Base-by-base conservation (phyloP, 345 rosid genomes). In the Hirschfeldia incana region DNA sequence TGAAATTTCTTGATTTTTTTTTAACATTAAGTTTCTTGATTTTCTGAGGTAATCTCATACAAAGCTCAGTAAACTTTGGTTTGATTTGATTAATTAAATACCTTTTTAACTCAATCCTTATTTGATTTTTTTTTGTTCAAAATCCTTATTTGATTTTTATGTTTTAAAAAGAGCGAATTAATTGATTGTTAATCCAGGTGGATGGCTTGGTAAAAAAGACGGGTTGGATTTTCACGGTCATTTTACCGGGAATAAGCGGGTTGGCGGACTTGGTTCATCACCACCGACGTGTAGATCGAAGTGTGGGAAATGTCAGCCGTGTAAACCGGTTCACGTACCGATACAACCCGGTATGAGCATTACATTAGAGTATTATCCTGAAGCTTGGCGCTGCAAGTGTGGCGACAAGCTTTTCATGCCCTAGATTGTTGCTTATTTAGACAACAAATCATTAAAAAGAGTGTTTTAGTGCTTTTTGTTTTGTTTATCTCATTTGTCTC, bases 331-430 rank as follows among this genome's bases (percentile, higher is more conserved):
- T 81, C 99, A 90, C 70, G 97, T 95, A 62, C 89, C 99, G 68
- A 83, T 95, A 75, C 93, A 89, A 66, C 97, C 93, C 2, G 94
- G 97, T 46, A 65, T 86, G 11, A 86, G 85, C 65, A 57, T 81
- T 69, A 97, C 97, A 55, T 77, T 85, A 29, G 98, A 95, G 88
- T 95, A 95, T 80, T 93, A 93, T 76, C 98, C 99, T 12, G 99
- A 95, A 85, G 98, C 99, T 58, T 93, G 99, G 99, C 91, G 99
- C 9, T 95, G 99, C 86, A 89, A 91, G 86, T 93, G 99, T 73
- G 94, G 94, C 42, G 83, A 85, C 83, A 86, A 85, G 86, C 85
- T 93, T 44, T 95, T 85, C 83, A 84, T 90, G 91, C 98, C 98
- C 53, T 95, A 76, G 64, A 57, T 57, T 57, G 12, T 58, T 57